Evolutionary conservation across 306 rosid genomes (phyloP), one percentile per base, ranked within the genome.

Genomic region (Ammopiptanthus mongolicus): DNA sequence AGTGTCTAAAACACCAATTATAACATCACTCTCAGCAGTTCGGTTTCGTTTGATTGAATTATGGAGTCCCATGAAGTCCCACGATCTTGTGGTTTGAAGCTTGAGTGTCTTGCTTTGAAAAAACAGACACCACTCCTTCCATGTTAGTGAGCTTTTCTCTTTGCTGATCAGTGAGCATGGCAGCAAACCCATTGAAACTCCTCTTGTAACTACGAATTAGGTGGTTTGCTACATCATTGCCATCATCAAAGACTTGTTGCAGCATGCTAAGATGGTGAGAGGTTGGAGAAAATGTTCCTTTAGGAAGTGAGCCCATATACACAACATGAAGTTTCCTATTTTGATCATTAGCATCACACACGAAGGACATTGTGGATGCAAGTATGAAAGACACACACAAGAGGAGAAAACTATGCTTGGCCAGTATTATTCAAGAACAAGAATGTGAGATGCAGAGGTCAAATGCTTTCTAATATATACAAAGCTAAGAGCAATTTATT

Each of bases 31-130:
- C 69, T 83, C 88, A 1, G 12, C 70, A 0, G 55, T 19, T 3
- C 15, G 19, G 2, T 65, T 19, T 65, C 84, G 21, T 15, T 11
- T 14, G 6, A 33, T 42, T 5, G 62, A 34, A 3, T 55, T 29
- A 5, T 47, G 3, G 17, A 85, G 67, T 2, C 89, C 84, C 1
- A 82, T 41, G 69, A 84, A 85, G 14, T 85, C 85, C 89, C 91
- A 88, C 1, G 89, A 88, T 5, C 86, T 79, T 50, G 92, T 85
- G 1, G 91, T 78, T 0, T 85, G 89, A 3, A 72, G 50, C 1
- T 70, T 71, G 0, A 42, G 55, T 3, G 14, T 76, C 60, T 19
- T 76, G 73, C 80, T 85, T 85, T 0, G 65, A 78, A 50, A 88
- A 85, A 3, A 88, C 78, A 46, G 86, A 85, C 0, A 80, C 74